Base-by-base conservation (phyloP, 345 rosid genomes). In the Erodium maritimum region DNA sequence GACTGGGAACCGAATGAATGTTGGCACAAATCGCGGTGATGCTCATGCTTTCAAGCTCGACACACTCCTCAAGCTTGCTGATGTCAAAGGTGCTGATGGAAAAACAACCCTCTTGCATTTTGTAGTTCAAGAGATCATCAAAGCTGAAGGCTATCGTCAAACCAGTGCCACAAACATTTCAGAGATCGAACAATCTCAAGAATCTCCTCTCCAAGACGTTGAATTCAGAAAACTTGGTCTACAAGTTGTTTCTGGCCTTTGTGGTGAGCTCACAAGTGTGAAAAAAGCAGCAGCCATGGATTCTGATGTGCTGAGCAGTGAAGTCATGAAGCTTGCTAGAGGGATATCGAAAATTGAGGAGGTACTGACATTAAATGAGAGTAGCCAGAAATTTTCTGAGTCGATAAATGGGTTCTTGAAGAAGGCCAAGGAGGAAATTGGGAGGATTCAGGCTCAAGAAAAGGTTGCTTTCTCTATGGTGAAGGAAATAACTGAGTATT, bases 31-130 rank as follows among this genome's bases (percentile, higher is more conserved):
- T 63, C 82, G 90, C 6, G 96, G 99, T 0, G 95, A 85, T 54
- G 99, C 99, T 0, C 91, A 77, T 1, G 96, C 99, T 29, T 93
- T 90, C 83, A 93, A 90, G 87, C 96, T 93, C 8, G 95, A 93
- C 67, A 93, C 97, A 0, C 95, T 93, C 25, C 75, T 90, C 22
- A 93, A 89, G 52, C 88, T 85, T 25, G 95, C 87, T 19, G 97
- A 89, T 54, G 72, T 93, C 14, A 90, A 87, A 73, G 97, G 96
- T 25, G 61, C 85, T 0, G 99, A 90, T 67, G 96, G 99, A 45
- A 90, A 84, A 67, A 93, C 99, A 61, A 93, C 88, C 0, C 80
- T 90, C 33, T 23, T 93, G 70, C 97, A 93, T 75, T 90, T 93
- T 23, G 96, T 93, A 18, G 97, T 90, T 13, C 97, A 85, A 65